Evolutionary conservation across 225 moss, liverwort and hornwort genomes (phyloP), one percentile per base, ranked within the genome.

Genomic region (Straminergon stramineum): DNA sequence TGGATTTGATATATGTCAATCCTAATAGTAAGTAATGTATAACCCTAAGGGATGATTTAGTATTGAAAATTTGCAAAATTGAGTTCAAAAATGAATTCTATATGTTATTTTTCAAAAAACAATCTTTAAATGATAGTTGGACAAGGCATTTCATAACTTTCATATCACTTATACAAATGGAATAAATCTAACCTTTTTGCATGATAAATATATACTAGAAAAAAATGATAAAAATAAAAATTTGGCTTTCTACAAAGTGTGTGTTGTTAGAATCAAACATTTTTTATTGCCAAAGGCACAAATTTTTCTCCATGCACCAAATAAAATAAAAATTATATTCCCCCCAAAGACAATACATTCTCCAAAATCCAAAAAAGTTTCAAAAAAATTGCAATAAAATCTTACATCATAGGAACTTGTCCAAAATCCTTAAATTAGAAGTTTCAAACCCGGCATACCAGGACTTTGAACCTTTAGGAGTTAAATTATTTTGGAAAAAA

Each of bases 21-120:
- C 7, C 2, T 18, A 31, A 19, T 18, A 30, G 18, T 0, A 48
- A 31, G 4, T 48, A 10, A 75, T 17, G 7, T 31, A 18, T 2
- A 48, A 48, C 48, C 2, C 4, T 4, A 11, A 18, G 4, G 11
- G 4, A 31, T 48, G 19, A 31, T 18, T 48, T 13, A 7, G 4
- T 48, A 11, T 48, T 75, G 4, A 17, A 6, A 48, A 48, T 48
- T 31, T 48, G 11, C 19, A 48, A 75, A 75, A 75, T 18, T 7
- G 4, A 48, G 1, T 48, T 45, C 0, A 1, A 0, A 48, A 31
- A 31, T 48, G 11, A 75, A 75, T 31, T 0, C 7, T 17, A 7
- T 17, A 30, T 74, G 6, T 30, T 45, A 17, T 18, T 75, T 31
- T 45, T 75, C 48, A 2, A 18, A 18, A 0, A 7, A 75, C 2